These are phyloP conservation scores for Glomus cerebriforme DNA, from an alignment of 192 early-diverging fungal species.

Conservation along the genomic window DNA sequence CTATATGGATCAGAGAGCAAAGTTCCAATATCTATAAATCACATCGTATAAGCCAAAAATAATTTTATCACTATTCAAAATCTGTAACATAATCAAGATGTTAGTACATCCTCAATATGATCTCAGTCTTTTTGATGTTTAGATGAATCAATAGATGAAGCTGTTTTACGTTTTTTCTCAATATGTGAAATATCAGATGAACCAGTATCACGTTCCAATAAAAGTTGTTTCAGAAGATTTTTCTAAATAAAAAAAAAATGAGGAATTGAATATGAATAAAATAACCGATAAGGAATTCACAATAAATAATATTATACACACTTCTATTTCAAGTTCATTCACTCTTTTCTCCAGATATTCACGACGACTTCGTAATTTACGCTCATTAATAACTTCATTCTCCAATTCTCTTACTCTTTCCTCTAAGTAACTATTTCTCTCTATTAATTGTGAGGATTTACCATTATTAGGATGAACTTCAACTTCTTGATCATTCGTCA, in stretches of 20 bases:
- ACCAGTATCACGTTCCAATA: constrained; percentile 12
- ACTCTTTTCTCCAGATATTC: constrained; percentile 25
- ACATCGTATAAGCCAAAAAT: neutral
- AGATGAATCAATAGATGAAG: neutral
- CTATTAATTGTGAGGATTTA: constrained; percentile 13
- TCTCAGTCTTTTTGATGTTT: constrained; percentile 31
- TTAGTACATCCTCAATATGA: neutral
- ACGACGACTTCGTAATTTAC: constrained; percentile 6
- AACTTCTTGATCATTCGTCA: neutral
- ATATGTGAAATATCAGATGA: neutral
- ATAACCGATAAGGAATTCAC: neutral
- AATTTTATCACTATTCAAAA: too few species aligned
- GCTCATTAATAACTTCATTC: constrained; percentile 30
- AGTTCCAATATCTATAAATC: neutral
- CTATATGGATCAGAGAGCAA: neutral
- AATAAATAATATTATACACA: neutral
- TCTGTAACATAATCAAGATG: too few species aligned
- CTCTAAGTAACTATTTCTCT: constrained; percentile 23
- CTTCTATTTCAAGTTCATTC: constrained; percentile 27
- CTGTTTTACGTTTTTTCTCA: constrained; percentile 30
- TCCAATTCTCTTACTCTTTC: constrained; percentile 23
- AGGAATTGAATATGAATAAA: neutral
- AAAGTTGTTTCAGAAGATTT: constrained; percentile 26
- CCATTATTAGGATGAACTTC: neutral
- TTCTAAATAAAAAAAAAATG: constrained; percentile 23